Evolutionary conservation across 1,139 yeast species (phyloP), one percentile per base, ranked within the genome.

Genomic region (Hyphopichia pseudoburtonii): DNA sequence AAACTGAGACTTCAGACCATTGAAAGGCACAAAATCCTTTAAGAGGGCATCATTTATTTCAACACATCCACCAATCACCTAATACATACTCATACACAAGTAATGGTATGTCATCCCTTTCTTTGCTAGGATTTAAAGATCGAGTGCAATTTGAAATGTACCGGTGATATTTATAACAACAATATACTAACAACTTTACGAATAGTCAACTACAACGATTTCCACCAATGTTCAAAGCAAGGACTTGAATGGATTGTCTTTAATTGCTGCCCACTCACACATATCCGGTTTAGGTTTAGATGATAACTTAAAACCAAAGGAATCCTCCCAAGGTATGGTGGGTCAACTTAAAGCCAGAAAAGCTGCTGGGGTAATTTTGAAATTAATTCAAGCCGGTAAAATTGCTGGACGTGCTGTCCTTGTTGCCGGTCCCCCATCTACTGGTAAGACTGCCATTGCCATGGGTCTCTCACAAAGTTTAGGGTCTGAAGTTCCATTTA

Each of bases 401-500:
- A 92, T 94, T 57, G 97, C 98, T 5, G 99, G 99, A 15, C 79
- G 97, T 49, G 97, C 97, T 1, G 94, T 90, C 23, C 69, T 94
- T 49, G 76, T 94, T 45, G 97, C 98, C 0, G 99, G 99, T 6
- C 98, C 98, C 8, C 98, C 98, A 24, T 86, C 96, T 1, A 94
- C 98, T 2, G 99, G 99, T 62, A 94, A 94, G 62, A 94, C 99
- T 9, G 99, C 99, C 36, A 82, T 94, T 54, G 99, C 99, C 21
- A 89, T 90, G 92, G 99, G 97, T 21, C 72, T 92, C 41, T 78
- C 96, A 10, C 97, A 92, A 62, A 80, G 82, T 34, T 73, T 94
- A 49, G 98, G 98, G 11, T 56, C 68, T 16, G 96, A 90, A 52
- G 97, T 94, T 30, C 98, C 98, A 31, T 94, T 94, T 63, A 92